These are phyloP conservation scores for Penicillium bovifimosum DNA, from an alignment of 495 filamentous ascomycete species.

Conservation along the genomic window DNA sequence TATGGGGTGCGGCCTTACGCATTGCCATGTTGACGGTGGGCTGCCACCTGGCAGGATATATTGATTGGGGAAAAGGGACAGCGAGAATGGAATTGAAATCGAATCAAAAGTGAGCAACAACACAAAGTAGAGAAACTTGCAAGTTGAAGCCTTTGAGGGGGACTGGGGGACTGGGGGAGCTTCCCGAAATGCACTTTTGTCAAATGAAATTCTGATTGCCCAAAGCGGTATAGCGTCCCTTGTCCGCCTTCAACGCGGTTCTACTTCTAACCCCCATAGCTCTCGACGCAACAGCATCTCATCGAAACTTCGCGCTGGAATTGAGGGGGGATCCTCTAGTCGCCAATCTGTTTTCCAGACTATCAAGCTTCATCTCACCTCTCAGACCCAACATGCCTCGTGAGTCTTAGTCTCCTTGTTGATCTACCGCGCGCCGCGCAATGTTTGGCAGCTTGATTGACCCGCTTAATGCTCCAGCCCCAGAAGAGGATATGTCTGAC, in stretches of 20 bases:
- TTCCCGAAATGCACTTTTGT: constrained; percentile 14
- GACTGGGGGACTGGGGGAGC: no score
- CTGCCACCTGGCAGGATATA: constrained; percentile 31
- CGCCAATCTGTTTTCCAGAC: constrained; percentile 35
- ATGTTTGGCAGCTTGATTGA: constrained; percentile 9
- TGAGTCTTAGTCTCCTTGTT: constrained; percentile 24
- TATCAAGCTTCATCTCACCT: constrained; percentile 24
- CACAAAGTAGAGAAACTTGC: constrained; percentile 10
- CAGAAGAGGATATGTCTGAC: constrained; percentile 40
- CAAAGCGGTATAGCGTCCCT: constrained; percentile 32
- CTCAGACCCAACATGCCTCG: constrained; percentile 33
- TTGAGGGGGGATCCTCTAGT: constrained; percentile 3
- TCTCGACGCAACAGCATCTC: neutral
- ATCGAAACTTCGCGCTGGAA: neutral
- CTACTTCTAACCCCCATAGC: constrained; percentile 11
- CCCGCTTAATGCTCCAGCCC: constrained; percentile 21
- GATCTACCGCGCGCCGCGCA: constrained; percentile 11
- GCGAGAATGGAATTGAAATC: constrained; percentile 2
- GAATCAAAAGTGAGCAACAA: constrained; percentile 10
- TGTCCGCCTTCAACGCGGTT: constrained; percentile 24
- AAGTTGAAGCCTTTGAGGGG: constrained; percentile 20
- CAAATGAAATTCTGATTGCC: constrained; percentile 36
- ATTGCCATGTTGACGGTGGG: constrained; percentile 56
- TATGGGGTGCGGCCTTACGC: constrained; percentile 42
- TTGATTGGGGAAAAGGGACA: constrained; percentile 6